phyloP scores from a whole-genome alignment of 2,329 filamentous ascomycete species.

The Alternaria infectoria region DNA sequence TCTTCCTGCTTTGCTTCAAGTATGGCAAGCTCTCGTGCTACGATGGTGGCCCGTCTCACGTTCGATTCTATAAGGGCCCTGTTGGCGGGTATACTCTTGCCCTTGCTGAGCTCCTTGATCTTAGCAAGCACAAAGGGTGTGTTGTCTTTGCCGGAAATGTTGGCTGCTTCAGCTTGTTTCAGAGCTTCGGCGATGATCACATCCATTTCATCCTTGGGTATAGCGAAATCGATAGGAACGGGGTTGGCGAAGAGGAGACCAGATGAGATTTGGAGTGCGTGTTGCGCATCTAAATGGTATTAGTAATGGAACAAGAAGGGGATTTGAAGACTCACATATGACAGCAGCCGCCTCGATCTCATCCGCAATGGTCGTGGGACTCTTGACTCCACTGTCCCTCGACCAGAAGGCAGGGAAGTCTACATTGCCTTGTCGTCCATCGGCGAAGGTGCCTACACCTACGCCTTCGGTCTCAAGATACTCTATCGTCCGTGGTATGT shows the following conservation, averaged over 20 bases:
- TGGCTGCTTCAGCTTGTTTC: constrained; percentile 42
- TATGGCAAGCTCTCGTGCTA: constrained; percentile 67
- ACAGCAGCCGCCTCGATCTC: constrained; percentile 89
- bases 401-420: constrained; percentile 95
- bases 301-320: neutral
- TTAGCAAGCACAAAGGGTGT: constrained; percentile 83
- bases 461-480: constrained; percentile 76
- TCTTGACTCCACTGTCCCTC: constrained; percentile 81
- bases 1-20: constrained; percentile 53
- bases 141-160: constrained; percentile 73
- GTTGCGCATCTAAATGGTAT: constrained; percentile 67
- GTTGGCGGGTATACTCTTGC: constrained; percentile 76
- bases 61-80: constrained; percentile 71
- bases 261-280: constrained; percentile 72
- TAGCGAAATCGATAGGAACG: constrained; percentile 72
- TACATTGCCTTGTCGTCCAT: constrained; percentile 73
- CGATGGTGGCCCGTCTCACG: constrained; percentile 67
- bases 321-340: constrained; percentile 62
- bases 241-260: constrained; percentile 91
- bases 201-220: constrained; percentile 63
- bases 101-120: constrained; percentile 78
- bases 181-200: constrained; percentile 50
- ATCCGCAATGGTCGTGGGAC: constrained; percentile 74
- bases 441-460: constrained; percentile 86
- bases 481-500: constrained; percentile 88